Percentiles rank a stretch among this genome's conserved stretches.
phyloP scores from a whole-genome alignment of 306 rosid species.

The Vigna radiata region DNA sequence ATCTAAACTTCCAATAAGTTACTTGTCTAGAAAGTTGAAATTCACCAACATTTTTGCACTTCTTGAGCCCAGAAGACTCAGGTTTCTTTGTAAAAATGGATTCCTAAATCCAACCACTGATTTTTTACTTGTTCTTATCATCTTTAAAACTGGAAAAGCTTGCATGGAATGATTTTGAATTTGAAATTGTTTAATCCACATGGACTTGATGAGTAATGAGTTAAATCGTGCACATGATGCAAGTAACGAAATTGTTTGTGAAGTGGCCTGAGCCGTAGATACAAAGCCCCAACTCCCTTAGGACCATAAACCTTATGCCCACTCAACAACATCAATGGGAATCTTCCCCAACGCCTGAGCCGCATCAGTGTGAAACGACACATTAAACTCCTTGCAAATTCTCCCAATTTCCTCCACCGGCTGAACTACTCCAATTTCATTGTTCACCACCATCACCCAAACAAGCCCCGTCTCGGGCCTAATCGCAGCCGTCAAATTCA shows the following conservation, averaged over 20 bases:
- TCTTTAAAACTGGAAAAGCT: neutral
- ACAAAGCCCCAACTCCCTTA: too few relatives aligned
- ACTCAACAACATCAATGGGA: too few relatives aligned
- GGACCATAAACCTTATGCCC: too few relatives aligned
- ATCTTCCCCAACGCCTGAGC: too few relatives aligned
- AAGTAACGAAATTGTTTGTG: neutral
- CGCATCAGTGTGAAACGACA: too few relatives aligned
- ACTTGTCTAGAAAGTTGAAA: neutral
- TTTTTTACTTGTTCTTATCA: neutral
- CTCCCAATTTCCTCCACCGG: too few relatives aligned
- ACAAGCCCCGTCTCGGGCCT: too few relatives aligned
- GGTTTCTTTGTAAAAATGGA: neutral
- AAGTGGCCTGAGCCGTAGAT: too few relatives aligned
- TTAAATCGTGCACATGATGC: neutral
- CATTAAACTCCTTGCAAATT: too few relatives aligned
- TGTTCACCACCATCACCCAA: too few relatives aligned
- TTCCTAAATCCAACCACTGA: slow-evolving; percentile 13
- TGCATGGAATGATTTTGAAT: slow-evolving; percentile 3
- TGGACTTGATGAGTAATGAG: neutral
- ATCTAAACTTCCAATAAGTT: neutral
- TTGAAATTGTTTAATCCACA: neutral
- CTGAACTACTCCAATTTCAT: too few relatives aligned
- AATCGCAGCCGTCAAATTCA: too few relatives aligned
- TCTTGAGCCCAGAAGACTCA: neutral
- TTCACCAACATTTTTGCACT: neutral